Conservation (phyloP, 75 land plant genomes). For the Cupressus sempervirens region DNA sequence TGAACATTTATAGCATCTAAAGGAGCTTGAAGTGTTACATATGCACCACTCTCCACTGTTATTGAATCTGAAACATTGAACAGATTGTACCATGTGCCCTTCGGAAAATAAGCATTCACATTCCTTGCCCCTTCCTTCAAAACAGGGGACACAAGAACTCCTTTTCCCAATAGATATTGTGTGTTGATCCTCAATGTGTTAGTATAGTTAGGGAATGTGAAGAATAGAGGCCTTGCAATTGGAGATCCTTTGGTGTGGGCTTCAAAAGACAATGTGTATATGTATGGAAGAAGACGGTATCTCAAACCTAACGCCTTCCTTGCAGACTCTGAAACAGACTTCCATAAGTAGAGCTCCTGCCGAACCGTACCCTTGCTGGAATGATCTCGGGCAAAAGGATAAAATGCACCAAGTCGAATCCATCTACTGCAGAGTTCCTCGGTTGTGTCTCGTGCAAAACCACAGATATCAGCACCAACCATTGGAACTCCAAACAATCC, state of each 20-base stretch:
- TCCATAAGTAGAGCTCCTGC: slow-evolving; percentile 87
- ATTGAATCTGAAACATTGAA: slow-evolving; percentile 46
- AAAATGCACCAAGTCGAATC: slow-evolving; percentile 65
- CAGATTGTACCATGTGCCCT: slow-evolving; percentile 81
- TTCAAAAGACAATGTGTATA: slow-evolving; percentile 73
- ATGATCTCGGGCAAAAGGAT: slow-evolving; percentile 81
- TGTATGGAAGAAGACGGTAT: slow-evolving; percentile 75
- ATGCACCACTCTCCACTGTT: slow-evolving; percentile 17
- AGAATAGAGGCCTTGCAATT: slow-evolving; percentile 85
- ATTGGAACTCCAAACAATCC: slow-evolving; percentile 78
- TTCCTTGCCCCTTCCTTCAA: slow-evolving; percentile 28
- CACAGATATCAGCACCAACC: slow-evolving; percentile 91
- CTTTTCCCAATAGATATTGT: slow-evolving; percentile 70
- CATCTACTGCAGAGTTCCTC: slow-evolving; percentile 82
- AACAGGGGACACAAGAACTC: slow-evolving; percentile 79
- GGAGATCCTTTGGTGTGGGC: slow-evolving; percentile 74
- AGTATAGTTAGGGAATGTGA: slow-evolving; percentile 65
- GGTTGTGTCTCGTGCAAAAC: slow-evolving; percentile 54
- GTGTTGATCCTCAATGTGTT: slow-evolving; percentile 43
- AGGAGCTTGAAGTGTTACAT: slow-evolving; percentile 54
- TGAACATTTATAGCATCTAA: slow-evolving; percentile 75
- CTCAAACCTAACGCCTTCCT: slow-evolving; percentile 66
- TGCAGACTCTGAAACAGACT: slow-evolving; percentile 71
- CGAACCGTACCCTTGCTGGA: slow-evolving; percentile 28
- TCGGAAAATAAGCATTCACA: slow-evolving; percentile 77